Evolutionary conservation across 768 basidiomycete species (phyloP), one percentile per base, ranked within the genome.

Genomic region (Mycena maculata): DNA sequence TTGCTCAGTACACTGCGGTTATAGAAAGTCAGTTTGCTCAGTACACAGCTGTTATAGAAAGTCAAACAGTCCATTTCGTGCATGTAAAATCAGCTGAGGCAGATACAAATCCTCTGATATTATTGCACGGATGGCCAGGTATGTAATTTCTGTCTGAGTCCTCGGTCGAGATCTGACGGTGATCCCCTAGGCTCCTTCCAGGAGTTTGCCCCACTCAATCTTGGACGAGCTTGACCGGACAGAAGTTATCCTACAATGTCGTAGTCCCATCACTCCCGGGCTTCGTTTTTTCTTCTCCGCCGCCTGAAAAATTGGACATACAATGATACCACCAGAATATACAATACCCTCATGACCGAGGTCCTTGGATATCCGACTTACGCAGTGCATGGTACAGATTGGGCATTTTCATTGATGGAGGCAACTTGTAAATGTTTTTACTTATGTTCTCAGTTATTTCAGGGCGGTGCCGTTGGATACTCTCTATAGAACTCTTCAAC

Each of bases 311-410:
- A 60, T 25, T 72, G 73, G 73, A 72, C 62, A 20, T 48, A 74
- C 12, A 54, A 61, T 20, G 73, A 77, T 48, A 77, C 72, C 30
- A 75, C 76, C 6, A 47, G 72, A 15, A 63, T 75, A 50, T 75
- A 69, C 58, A 73, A 77, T 52, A 72, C 65, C 5, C 71, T 77
- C 44, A 74, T 77, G 75, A 71, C 63, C 20, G 69, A 73, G 23
- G 71, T 76, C 6, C 63, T 77, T 1, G 72, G 71, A 15, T 77
- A 76, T 54, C 52, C 62, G 31, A 45, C 57, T 30, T 77, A 73
- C 33, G 70, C 68, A 33, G 60, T 70, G 15, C 65, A 74, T 39
- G 74, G 70, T 1, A 71, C 71, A 16, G 76, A 77, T 53, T 73
- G 71, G 71, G 76, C 72, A 31, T 25, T 63, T 41, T 5, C 30